Conservation (phyloP, 805 yeast genomes). For the Kluyveromyces starmeri region DNA sequence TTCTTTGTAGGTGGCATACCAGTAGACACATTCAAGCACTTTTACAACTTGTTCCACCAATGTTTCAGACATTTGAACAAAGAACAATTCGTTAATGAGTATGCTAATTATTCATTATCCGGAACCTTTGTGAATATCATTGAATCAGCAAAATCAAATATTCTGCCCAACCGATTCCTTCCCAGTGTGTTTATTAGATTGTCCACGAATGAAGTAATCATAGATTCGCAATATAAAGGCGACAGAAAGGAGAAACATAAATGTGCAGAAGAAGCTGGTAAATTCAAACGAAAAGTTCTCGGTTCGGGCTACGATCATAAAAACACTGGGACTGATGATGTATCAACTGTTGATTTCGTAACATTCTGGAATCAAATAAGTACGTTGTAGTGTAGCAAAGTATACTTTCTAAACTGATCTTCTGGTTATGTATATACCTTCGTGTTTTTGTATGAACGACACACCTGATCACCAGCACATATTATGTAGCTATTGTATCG, state of each 20-base stretch:
- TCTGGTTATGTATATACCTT: no score
- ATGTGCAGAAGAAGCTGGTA: neutral
- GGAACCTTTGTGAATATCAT: slow-evolving; percentile 2
- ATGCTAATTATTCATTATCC: slow-evolving; percentile 2
- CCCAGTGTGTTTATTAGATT: neutral
- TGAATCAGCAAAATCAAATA: neutral
- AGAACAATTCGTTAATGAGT: neutral
- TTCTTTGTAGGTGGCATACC: slow-evolving; percentile 38
- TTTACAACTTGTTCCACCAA: slow-evolving; percentile 26
- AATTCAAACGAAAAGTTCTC: slow-evolving; percentile 2
- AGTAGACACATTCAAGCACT: slow-evolving; percentile 35
- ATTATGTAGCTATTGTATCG: no score
- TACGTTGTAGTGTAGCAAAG: no score
- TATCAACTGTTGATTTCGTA: neutral
- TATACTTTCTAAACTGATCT: no score
- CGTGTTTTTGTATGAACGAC: no score
- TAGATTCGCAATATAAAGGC: neutral
- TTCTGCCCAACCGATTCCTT: neutral
- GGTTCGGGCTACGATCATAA: neutral
- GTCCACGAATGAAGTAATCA: slow-evolving; percentile 2
- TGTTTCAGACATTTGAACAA: neutral
- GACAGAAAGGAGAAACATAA: neutral
- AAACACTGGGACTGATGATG: neutral
- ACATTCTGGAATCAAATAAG: slow-evolving; percentile 2
- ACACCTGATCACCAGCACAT: no score